Conservation (phyloP, 140 eudicot genomes). For the Stevia rebaudiana region DNA sequence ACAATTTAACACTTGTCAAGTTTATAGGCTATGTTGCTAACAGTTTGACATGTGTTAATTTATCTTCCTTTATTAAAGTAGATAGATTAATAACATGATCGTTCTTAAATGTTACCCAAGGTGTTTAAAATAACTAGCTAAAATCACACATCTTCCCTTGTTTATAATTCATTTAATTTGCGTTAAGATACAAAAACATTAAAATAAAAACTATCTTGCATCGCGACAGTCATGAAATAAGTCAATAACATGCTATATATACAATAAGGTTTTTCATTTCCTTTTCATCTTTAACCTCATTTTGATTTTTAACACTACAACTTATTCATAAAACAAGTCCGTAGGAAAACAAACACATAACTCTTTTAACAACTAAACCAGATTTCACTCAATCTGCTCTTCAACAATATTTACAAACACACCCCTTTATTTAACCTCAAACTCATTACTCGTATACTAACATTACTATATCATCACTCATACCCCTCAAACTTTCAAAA, state of each 20-base stretch:
- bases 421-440: constrained; percentile 16
- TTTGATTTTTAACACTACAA: constrained; percentile 39
- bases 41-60: too few relatives aligned
- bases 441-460: constrained; percentile 9
- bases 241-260: constrained; percentile 1
- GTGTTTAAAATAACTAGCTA: too few relatives aligned
- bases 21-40: too few relatives aligned
- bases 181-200: too few relatives aligned
- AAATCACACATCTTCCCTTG: too few relatives aligned
- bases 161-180: too few relatives aligned
- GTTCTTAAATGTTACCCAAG: too few relatives aligned
- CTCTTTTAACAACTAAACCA: constrained; percentile 5
- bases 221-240: background rate
- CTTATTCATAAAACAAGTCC: constrained; percentile 53
- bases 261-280: constrained; percentile 9
- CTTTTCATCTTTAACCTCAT: constrained; percentile 15
- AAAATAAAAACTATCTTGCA: background rate
- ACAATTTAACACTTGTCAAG: too few relatives aligned
- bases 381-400: constrained; percentile 1
- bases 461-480: constrained; percentile 6
- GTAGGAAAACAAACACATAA: constrained; percentile 2
- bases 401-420: constrained; percentile 19
- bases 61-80: too few relatives aligned
- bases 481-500: constrained; percentile 53
- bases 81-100: too few relatives aligned